A percentile compares a stretch with the other conserved stretches of the same genome.
These are phyloP conservation scores for Fusarium mangiferae DNA, from an alignment of 2,329 filamentous ascomycete genomes.

Conservation along the genomic window DNA sequence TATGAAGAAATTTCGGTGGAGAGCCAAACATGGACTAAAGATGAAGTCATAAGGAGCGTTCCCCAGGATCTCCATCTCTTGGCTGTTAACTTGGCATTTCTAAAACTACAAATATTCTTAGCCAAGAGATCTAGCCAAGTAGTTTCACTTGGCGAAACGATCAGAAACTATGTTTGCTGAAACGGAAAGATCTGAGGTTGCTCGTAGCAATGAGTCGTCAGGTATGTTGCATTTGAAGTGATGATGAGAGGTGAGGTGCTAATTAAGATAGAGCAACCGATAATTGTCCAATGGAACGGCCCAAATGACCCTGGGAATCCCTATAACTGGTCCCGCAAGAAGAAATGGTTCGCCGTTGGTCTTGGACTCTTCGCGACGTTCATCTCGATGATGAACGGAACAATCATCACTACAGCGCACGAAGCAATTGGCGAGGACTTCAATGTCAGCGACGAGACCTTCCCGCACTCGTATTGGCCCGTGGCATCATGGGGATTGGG, in stretches of 20 bases:
- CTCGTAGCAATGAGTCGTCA: background rate
- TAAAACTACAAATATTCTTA: background rate
- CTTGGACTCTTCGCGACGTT: slow-evolving; percentile 23
- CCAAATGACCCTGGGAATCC: slow-evolving; percentile 18
- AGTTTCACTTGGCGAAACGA: too few relatives aligned
- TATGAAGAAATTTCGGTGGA: background rate
- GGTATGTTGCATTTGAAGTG: background rate
- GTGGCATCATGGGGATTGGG: slow-evolving; percentile 25
- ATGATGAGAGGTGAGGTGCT: background rate
- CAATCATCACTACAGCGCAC: slow-evolving; percentile 27
- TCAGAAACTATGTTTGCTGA: background rate
- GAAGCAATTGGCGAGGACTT: slow-evolving; percentile 18
- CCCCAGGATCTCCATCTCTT: background rate
- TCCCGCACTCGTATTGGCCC: slow-evolving; percentile 29
- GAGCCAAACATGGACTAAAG: background rate
- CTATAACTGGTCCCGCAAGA: slow-evolving; percentile 26
- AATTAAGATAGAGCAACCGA: background rate
- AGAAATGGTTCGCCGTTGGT: slow-evolving; percentile 19
- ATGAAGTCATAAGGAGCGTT: slow-evolving; percentile 12
- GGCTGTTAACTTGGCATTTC: slow-evolving; percentile 19
- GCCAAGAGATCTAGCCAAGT: slow-evolving; percentile 3
- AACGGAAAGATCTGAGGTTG: background rate
- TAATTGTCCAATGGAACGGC: slow-evolving; percentile 10
- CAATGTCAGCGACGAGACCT: slow-evolving; percentile 9
- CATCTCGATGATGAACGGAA: slow-evolving; percentile 30